phyloP scores from a whole-genome alignment of 2,329 filamentous ascomycete genomes.

The Pseudocercospora vitis region DNA sequence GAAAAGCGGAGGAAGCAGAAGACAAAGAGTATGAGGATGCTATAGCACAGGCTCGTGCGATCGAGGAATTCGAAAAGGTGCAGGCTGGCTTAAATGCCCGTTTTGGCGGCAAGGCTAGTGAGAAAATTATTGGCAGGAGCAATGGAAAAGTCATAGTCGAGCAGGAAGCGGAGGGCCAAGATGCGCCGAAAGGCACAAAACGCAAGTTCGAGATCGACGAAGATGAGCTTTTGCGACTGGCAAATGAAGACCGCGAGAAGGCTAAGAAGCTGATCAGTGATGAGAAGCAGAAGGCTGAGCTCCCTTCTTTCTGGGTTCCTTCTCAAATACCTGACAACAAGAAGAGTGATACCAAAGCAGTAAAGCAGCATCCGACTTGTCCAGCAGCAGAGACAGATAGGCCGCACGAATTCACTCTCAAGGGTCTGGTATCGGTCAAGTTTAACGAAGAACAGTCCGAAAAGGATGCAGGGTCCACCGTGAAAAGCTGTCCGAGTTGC shows the following conservation, averaged over 20 bases:
- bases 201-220: conserved; percentile 80
- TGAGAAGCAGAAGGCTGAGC: conserved; percentile 65
- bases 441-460: conserved; percentile 71
- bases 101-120: conserved; percentile 43
- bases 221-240: conserved; percentile 70
- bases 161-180: conserved; percentile 31
- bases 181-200: conserved; percentile 55
- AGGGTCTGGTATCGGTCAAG: conserved; percentile 70
- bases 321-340: conserved; percentile 68
- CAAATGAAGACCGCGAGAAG: conserved; percentile 67
- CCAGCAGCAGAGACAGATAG: conserved; percentile 68
- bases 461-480: conserved; percentile 38
- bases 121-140: conserved; percentile 47
- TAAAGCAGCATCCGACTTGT: conserved; percentile 62
- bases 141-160: conserved; percentile 36
- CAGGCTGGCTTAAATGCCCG: conserved; percentile 62
- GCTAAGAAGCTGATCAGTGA: conserved; percentile 63
- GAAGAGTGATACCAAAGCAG: conserved; percentile 53
- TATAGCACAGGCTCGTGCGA: conserved; percentile 67
- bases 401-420: conserved; percentile 74
- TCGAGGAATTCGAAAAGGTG: conserved; percentile 80
- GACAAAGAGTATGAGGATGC: conserved; percentile 62
- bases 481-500: conserved; percentile 78
- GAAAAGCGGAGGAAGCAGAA: conserved; percentile 63
- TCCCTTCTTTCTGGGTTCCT: conserved; percentile 93